A percentile compares a stretch with the other conserved stretches of the same genome.
Evolutionary conservation across 192 early-diverging fungal genomes (phyloP).

Genomic region (Dissophora globulifera): DNA sequence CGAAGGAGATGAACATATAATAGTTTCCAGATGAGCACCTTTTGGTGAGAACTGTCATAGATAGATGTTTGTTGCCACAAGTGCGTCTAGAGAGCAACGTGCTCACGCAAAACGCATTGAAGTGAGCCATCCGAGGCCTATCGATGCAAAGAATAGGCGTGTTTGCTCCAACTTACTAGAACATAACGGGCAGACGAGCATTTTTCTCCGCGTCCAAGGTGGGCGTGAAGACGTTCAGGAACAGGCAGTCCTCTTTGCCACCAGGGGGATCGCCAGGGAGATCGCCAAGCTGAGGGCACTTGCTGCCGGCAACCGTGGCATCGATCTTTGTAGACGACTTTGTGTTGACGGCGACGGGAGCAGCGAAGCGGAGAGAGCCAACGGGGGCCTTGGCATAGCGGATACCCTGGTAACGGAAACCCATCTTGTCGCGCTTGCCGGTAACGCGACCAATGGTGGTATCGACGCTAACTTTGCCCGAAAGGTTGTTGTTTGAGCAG

Average conservation of each 20-base stretch:
- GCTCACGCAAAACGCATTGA: too few species aligned
- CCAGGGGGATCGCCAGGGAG: too few species aligned
- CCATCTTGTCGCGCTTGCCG: constrained; percentile 36
- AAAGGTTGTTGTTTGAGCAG: constrained; percentile 40
- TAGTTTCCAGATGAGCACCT: too few species aligned
- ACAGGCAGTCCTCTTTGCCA: constrained; percentile 52
- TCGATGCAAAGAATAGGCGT: too few species aligned
- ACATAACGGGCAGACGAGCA: constrained; percentile 41
- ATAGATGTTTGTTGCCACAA: too few species aligned
- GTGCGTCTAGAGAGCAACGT: too few species aligned
- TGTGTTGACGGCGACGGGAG: constrained; percentile 37
- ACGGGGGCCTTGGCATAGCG: constrained; percentile 54
- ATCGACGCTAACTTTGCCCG: constrained; percentile 32
- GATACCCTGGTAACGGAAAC: constrained; percentile 54
- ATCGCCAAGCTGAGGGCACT: constrained; percentile 49
- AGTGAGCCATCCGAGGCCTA: too few species aligned
- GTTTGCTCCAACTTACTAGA: constrained; percentile 56
- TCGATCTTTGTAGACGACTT: constrained; percentile 24
- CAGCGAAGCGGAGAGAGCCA: constrained; percentile 42
- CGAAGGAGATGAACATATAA: too few species aligned
- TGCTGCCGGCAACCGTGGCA: constrained; percentile 37
- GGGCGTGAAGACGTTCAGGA: constrained; percentile 53
- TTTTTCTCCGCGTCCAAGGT: constrained; percentile 28
- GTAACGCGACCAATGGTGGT: constrained; percentile 38
- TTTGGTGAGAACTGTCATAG: too few species aligned